Base-by-base conservation (phyloP, 2,329 filamentous ascomycete genomes). In the Aschersonia sp. region DNA sequence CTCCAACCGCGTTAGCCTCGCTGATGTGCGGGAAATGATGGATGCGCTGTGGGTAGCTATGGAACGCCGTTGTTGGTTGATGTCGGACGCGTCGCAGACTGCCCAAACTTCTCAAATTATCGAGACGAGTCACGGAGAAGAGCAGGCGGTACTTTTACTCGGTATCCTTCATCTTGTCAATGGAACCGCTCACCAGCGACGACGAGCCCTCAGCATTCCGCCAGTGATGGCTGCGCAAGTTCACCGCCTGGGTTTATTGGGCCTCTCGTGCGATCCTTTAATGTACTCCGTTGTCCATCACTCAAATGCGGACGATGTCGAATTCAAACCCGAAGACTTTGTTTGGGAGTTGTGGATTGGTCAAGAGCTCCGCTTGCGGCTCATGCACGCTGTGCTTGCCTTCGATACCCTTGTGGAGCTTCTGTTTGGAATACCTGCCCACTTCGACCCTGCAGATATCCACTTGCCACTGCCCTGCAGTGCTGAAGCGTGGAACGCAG, bases 401-500 rank as follows among this genome's bases (percentile, higher is more conserved):
- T 68, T 74, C 35, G 83, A 87, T 56, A 70, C 74, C 12, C 76
- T 80, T 9, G 73, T 82, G 58, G 76, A 76, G 14, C 73, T 87
- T 22, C 87, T 81, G 59, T 87, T 86, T 70, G 87, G 87, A 59
- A 65, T 66, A n/a, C 62, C 71, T 8, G 74, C 81, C 11, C 69
- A 76, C 43, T 76, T 87, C 41, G 77, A 85, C 49, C 65, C 72
- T 7, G 69, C 79, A 35, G 81, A 86, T 53, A 70, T 87, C 45
- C 69, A 71, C 32, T 61, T 87, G 39, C 81, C 82, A n/a, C 65
- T 88, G 5, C 83, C 84, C 7, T 74, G 76, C 11, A 83, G 87
- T 54, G 84, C 87, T 60, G 80, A 79, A 12, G 77, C 79, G 2
- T 87, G 83, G 83, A 83, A 87, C 54, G 83, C 83, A 4, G 67